Evolutionary conservation across 768 basidiomycete genomes (phyloP).

Genomic region (Termitomyces bulborhizus): DNA sequence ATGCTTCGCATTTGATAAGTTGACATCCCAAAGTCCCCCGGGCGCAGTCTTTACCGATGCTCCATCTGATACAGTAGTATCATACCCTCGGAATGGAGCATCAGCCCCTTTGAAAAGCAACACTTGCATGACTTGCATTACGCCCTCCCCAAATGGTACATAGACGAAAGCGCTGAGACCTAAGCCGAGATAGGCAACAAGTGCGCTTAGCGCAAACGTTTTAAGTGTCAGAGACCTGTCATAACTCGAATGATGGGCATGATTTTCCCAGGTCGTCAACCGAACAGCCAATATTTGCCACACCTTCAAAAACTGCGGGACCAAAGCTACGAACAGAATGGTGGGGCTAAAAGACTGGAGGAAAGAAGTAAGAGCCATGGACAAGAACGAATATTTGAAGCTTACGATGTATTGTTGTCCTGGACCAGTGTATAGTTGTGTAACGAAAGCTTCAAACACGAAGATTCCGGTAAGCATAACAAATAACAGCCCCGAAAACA

Average conservation of each 20-base stretch:
- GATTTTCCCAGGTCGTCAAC: slow-evolving; percentile 90
- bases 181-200: slow-evolving; percentile 91
- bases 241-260: slow-evolving; percentile 72
- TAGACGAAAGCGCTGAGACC: slow-evolving; percentile 93
- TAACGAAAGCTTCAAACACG: slow-evolving; percentile 86
- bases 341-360: slow-evolving; percentile 75
- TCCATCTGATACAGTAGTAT: slow-evolving; percentile 21
- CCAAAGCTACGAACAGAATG: slow-evolving; percentile 70
- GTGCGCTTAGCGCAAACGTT: slow-evolving; percentile 80
- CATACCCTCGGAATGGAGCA: slow-evolving; percentile 12
- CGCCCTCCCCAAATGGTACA: slow-evolving; percentile 84
- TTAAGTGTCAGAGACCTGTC: slow-evolving; percentile 82
- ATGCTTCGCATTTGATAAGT: slow-evolving; percentile 40
- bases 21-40: slow-evolving; percentile 44
- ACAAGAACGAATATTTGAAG: slow-evolving; percentile 5
- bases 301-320: slow-evolving; percentile 71
- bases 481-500: slow-evolving; percentile 67
- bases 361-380: neutral
- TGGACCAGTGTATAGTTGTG: slow-evolving; percentile 82
- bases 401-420: slow-evolving; percentile 74
- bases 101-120: slow-evolving; percentile 30
- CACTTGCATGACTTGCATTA: slow-evolving; percentile 56
- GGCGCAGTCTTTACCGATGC: slow-evolving; percentile 10
- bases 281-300: slow-evolving; percentile 64
- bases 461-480: slow-evolving; percentile 77